phyloP scores from a whole-genome alignment of 202 grass and related monocot genomes.

The Digitaria exilis region DNA sequence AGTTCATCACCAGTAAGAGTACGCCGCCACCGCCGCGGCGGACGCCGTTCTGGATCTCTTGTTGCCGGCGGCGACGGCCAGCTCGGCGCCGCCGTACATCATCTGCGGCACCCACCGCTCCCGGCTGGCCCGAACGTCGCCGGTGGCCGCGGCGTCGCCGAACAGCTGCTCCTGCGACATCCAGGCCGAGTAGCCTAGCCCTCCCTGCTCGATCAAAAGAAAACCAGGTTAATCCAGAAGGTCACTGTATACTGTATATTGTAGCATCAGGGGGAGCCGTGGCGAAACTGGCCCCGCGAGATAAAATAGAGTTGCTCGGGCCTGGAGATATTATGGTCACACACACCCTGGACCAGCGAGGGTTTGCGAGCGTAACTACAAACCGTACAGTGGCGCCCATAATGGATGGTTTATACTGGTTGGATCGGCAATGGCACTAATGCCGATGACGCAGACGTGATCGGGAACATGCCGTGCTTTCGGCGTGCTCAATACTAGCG shows the following conservation, averaged over 20 bases:
- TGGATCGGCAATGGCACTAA: conserved; percentile 23
- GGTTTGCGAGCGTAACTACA: conserved; percentile 27
- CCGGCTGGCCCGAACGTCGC: neutral
- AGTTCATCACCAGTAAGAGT: conserved; percentile 49
- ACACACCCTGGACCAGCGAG: conserved; percentile 34
- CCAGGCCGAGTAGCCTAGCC: conserved; percentile 44
- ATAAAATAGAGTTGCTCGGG: conserved; percentile 7
- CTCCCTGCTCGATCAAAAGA: conserved; percentile 45
- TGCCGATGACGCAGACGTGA: conserved; percentile 44
- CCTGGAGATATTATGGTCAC: conserved; percentile 21
- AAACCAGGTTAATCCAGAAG: neutral
- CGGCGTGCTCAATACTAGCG: neutral
- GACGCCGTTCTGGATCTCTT: conserved; percentile 50
- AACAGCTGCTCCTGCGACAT: conserved; percentile 56
- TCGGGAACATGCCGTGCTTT: neutral
- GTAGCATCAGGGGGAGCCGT: neutral
- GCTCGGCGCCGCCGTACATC: conserved; percentile 38
- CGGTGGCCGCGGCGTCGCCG: conserved; percentile 11
- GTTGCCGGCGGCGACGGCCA: conserved; percentile 3
- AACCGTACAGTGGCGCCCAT: conserved; percentile 31
- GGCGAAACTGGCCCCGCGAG: conserved; percentile 13
- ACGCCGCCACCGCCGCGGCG: neutral
- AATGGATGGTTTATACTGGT: conserved; percentile 22
- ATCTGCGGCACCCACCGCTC: conserved; percentile 69
- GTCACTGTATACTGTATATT: neutral